Base-by-base conservation (phyloP, 805 yeast genomes). In the Saccharomycopsis oosterbeekiorum region DNA sequence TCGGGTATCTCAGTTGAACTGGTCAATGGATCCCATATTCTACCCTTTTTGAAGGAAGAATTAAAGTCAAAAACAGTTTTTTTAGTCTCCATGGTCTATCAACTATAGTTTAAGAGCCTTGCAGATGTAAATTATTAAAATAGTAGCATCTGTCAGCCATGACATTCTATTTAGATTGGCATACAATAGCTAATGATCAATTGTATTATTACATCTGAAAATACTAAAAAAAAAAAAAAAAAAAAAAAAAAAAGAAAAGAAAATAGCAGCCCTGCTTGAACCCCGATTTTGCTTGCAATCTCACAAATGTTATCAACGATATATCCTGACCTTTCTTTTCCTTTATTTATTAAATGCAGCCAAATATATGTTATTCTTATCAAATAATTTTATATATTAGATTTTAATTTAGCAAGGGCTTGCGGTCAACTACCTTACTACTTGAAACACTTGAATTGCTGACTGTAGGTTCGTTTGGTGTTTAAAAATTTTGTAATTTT, bases 371-470 rank as follows among this genome's bases (percentile, higher is more conserved):
- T 2, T 11, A 36, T n/a, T 29, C 34, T 29, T 29, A 29, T 29
- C 34, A 29, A 3, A 29, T 29, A 29, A 29, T 4, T 29, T 29
- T 29, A 29, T 29, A 29, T 3, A 29, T n/a, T n/a, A n/a, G 24
- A n/a, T 40, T 40, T 10, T 56, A 53, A 15, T 29, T 24, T 6
- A 41, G 21, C 53, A 56, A 21, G 14, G 64, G 61, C 64, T 58
- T 61, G 34, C 58, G 64, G 41, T 58, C 55, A 24, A 51, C 21
- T 17, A 61, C 60, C 17, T 40, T 21, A 11, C 47, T 47, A 15
- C 15, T 55, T 41, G 15, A 58, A 58, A 34, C 34, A 43, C 6
- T 58, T 61, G 53, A 21, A n/a, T 26, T 53, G 15, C 41, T 17
- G n/a, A 2, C 12, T 47, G 53, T 15, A 21, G 53, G 58, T 15